A percentile compares a stretch with the other conserved stretches of the same genome.
phyloP scores from a whole-genome alignment of 2,329 filamentous ascomycete genomes.

The Paecilomyces variotii region DNA sequence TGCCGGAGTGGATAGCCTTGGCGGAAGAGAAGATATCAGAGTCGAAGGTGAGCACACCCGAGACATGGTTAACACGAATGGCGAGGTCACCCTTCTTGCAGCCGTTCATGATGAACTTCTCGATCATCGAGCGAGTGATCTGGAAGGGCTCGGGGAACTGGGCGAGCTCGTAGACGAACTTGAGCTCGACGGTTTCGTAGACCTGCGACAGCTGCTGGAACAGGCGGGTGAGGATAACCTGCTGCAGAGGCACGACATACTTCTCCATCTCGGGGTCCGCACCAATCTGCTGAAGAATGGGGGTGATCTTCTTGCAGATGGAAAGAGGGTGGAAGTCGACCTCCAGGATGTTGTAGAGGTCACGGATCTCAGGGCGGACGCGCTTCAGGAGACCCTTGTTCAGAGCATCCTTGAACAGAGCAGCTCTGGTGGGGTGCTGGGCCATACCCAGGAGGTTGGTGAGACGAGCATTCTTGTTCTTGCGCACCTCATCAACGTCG shows the following conservation, averaged over 20 bases:
- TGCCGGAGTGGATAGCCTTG: conserved; percentile 82
- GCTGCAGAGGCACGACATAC: conserved; percentile 90
- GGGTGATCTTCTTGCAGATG: conserved; percentile 98
- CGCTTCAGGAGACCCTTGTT: conserved; percentile 92
- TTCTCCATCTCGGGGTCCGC: conserved; percentile 93
- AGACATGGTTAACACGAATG: conserved; percentile 92
- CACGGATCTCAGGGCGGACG: conserved; percentile 86
- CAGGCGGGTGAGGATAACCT: conserved; percentile 94
- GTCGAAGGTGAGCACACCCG: conserved; percentile 92
- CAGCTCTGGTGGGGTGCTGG: conserved; percentile 76
- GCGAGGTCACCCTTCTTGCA: conserved; percentile 99
- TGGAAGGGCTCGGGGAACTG: conserved; percentile 96
- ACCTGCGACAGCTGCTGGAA: conserved; percentile 99
- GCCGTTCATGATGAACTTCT: conserved; percentile 99
- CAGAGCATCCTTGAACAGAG: conserved; percentile 89
- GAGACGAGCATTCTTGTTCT: conserved; percentile 97
- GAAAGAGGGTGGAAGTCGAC: conserved; percentile 98
- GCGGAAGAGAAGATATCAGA: conserved; percentile 96
- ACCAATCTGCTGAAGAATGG: conserved; percentile 88
- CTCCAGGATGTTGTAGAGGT: conserved; percentile 97
- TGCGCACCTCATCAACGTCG: conserved; percentile 91
- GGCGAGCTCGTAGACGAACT: conserved; percentile 87
- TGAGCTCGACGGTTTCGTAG: conserved; percentile 93
- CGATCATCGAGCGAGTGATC: conserved; percentile 80
- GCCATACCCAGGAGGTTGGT: conserved; percentile 94